Evolutionary conservation across 495 filamentous ascomycete species (phyloP).

Genomic region (Lasiosphaeria miniovina): DNA sequence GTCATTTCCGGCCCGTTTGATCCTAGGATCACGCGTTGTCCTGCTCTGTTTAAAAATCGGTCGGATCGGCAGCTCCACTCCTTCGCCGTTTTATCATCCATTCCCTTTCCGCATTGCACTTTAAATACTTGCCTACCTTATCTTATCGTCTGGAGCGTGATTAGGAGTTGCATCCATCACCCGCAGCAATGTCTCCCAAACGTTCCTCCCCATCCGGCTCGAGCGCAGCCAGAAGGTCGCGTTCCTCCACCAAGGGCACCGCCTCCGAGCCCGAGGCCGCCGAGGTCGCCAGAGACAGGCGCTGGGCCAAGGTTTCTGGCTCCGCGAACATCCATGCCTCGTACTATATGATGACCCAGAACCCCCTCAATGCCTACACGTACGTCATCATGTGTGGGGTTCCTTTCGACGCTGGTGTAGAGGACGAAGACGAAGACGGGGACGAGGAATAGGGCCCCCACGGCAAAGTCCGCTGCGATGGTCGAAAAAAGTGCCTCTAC

Average conservation of each 20-base stretch:
- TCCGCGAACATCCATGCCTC: conserved; percentile 39
- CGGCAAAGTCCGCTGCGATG: conserved; percentile 18
- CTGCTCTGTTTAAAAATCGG: too few species aligned
- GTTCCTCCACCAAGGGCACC: conserved; percentile 4
- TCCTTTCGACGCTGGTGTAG: conserved; percentile 17
- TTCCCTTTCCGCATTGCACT: too few species aligned
- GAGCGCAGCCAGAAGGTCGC: conserved; percentile 15
- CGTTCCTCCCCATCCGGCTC: background rate
- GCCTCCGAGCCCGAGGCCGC: background rate
- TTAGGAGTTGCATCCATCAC: too few species aligned
- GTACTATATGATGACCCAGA: conserved; percentile 26
- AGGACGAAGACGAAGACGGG: conserved; percentile 19
- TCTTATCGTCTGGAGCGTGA: too few species aligned
- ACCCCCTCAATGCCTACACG: conserved; percentile 29
- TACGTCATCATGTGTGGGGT: conserved; percentile 36
- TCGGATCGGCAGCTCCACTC: too few species aligned
- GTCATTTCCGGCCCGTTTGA: too few species aligned
- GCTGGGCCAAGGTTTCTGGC: conserved; percentile 29
- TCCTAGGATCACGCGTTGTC: too few species aligned
- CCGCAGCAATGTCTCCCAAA: conserved; percentile 16
- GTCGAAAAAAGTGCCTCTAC: conserved; percentile 39
- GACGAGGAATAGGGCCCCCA: conserved; percentile 17
- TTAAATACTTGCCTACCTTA: too few species aligned
- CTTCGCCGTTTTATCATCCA: too few species aligned
- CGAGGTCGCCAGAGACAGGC: conserved; percentile 21